Evolutionary conservation across 306 rosid genomes (phyloP).

Genomic region (Sphenostylis stenocarpa): DNA sequence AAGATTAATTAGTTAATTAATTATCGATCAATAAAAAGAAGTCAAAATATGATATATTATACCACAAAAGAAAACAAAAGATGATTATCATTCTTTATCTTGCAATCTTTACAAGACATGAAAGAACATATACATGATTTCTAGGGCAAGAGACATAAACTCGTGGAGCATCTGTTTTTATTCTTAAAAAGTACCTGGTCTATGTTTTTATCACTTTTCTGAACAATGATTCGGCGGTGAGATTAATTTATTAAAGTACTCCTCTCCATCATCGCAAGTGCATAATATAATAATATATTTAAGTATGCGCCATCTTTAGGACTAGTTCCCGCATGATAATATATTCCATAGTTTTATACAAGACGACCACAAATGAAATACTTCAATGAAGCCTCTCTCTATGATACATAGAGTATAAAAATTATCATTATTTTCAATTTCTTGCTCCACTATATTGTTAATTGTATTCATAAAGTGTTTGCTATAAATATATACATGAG

Average conservation of each 20-base stretch:
- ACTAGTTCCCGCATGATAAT: not conserved
- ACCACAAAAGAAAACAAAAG: not conserved
- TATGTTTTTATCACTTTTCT: slow-evolving; percentile 48
- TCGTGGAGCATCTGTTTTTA: slow-evolving; percentile 56
- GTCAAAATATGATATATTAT: slow-evolving; percentile 4
- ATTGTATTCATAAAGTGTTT: not conserved
- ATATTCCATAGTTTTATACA: not conserved
- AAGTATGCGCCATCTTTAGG: not conserved
- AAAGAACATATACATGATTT: slow-evolving; percentile 30
- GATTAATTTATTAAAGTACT: slow-evolving; percentile 15
- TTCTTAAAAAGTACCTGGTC: slow-evolving; percentile 17
- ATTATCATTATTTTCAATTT: not conserved
- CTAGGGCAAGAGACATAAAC: slow-evolving; percentile 29
- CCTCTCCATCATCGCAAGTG: slow-evolving; percentile 33
- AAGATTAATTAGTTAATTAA: not conserved
- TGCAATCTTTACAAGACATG: slow-evolving; percentile 29
- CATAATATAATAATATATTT: not conserved
- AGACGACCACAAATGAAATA: not conserved
- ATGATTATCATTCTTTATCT: slow-evolving; percentile 20
- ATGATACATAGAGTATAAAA: not conserved
- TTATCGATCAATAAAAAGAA: not conserved
- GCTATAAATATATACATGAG: not conserved
- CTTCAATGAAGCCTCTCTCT: not conserved
- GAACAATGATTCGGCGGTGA: slow-evolving; percentile 42
- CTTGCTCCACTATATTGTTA: not conserved